Evolutionary conservation across 257 asterid species (phyloP), one percentile per base, ranked within the genome.

Genomic region (Cordia subcordata): DNA sequence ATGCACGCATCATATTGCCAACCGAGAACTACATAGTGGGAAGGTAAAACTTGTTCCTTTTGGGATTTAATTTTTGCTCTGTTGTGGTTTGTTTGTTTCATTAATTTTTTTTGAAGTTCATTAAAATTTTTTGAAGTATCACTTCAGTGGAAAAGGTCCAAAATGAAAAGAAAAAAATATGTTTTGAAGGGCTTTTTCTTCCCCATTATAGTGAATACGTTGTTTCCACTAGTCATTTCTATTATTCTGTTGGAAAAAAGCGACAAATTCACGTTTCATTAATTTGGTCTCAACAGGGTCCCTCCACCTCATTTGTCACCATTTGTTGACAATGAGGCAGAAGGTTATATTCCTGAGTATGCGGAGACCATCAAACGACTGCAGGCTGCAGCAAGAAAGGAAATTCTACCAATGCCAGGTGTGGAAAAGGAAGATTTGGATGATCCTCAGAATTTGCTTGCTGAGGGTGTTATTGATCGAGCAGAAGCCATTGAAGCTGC

Each of bases 221-320:
- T 27, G 35, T 27, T 27, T 27, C 35, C 6, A 27, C 35, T 27
- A 27, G 35, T 27, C 4, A 27, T 27, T 27, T 27, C 35, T 27
- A 27, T 27, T 27, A 27, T 27, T 27, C 35, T 27, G 4, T 27
- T 27, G 35, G 6, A 27, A 27, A 27, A 27, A 27, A 27, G n/a
- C n/a, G n/a, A n/a, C n/a, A 27, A 27, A 27, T 27, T 8, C 8
- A 49, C 4, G 1, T n/a, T 6, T 39, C 35, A 38, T 52, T 11
- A 13, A 6, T 8, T 47, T 55, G 23, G 17, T 63, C 50, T 61
- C 65, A 39, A 55, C 95, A 93, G 99, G 81, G 77, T 89, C 60
- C 94, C 97, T 62, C 99, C 99, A 0, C 99, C 97, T 13, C 99
- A 93, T 68, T 82, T 93, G 76, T 93, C 97, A 70, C 99, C 99